Evolutionary conservation across 2,329 filamentous ascomycete species (phyloP), one percentile per base, ranked within the genome.

Genomic region (Cladophialophora exuberans): DNA sequence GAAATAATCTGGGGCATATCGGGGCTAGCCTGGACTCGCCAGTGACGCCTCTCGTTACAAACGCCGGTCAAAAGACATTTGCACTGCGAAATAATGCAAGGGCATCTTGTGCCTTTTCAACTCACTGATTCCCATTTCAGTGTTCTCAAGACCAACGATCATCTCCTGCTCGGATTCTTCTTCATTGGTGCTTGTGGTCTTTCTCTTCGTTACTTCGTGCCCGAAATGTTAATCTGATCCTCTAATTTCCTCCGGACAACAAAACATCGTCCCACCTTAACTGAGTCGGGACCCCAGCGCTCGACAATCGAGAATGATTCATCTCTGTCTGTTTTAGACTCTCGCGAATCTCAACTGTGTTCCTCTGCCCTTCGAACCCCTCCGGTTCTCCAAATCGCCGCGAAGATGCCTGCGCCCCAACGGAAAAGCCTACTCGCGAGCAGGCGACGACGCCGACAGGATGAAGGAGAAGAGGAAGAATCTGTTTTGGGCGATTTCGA

Each of bases 401-500:
- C 42, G 56, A 57, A 30, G 59, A 79, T 79, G 76, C 73, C 72
- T 65, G 70, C 70, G 53, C 63, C 66, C 52, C 70, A 68, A 65
- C 70, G 71, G 65, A 73, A 70, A 65, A 71, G 73, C 49, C 73
- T 77, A 53, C 70, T 74, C 56, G 69, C 72, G 44, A 76, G 75
- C 63, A 49, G 46, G 18, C 70, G 75, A 61, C 70, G 76, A 57
- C 69, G 72, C 64, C 70, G 73, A 57, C 74, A 77, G 54, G 77
- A 79, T 57, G 76, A 78, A 55, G 76, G 74, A 44, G 76, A 77
- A 62, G 76, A 79, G 57, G 76, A 78, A 57, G 72, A 70, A 44
- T 77, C 74, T 39, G 56, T 80, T 57, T 75, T 74, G 47, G 80
- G 75, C 35, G 77, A 78, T 51, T 62, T 80, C 53, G 79, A 81